Conservation (phyloP, 306 rosid species). For the Luffa aegyptiaca region DNA sequence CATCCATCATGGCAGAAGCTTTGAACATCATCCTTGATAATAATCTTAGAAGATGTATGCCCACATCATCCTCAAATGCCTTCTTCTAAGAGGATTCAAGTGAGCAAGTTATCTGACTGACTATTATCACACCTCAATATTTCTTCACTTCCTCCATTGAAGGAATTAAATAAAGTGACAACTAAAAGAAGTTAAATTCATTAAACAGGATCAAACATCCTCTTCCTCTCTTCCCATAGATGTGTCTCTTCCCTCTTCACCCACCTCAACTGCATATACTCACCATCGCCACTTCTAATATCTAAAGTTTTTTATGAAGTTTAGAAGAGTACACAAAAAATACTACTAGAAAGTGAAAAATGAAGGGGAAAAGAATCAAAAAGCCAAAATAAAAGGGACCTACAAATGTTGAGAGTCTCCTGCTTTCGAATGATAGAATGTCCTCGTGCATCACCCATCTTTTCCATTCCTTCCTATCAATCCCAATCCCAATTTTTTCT, state of each 20-base stretch:
- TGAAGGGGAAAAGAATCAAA: neutral
- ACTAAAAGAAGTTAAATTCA: neutral
- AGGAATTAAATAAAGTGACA: neutral
- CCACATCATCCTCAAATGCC: neutral
- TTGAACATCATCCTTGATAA: neutral
- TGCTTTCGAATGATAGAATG: conserved; percentile 43
- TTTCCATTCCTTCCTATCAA: conserved; percentile 85
- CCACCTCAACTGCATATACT: conserved; percentile 3
- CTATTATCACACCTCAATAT: neutral
- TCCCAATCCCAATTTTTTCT: conserved; percentile 60
- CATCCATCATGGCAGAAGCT: neutral
- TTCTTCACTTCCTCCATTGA: neutral
- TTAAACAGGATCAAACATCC: neutral
- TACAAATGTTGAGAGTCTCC: conserved; percentile 47
- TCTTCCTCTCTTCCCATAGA: neutral
- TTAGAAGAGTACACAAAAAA: neutral
- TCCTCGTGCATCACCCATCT: conserved; percentile 71
- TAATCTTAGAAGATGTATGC: neutral
- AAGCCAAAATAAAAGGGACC: conserved; percentile 35
- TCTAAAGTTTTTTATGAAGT: neutral
- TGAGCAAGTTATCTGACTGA: neutral
- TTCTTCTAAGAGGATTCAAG: neutral
- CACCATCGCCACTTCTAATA: conserved; percentile 15
- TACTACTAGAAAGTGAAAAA: conserved; percentile 13
- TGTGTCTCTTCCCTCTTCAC: neutral